A percentile compares a stretch with the other conserved stretches of the same genome.
These are phyloP conservation scores for Saccharomyces hybrid DNA, from an alignment of 1,139 yeast species.

Conservation along the genomic window DNA sequence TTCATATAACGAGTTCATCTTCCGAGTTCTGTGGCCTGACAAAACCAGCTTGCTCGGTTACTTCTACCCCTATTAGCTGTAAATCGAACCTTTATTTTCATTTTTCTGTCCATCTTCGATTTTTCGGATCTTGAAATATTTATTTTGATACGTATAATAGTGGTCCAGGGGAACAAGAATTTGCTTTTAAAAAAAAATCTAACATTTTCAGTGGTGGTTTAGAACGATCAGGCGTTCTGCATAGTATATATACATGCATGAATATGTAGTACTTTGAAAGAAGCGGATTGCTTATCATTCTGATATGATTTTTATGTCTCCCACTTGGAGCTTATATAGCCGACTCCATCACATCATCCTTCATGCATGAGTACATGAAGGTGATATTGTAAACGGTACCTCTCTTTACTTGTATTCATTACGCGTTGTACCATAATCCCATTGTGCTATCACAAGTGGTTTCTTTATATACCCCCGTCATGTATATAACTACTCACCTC, in stretches of 20 bases:
- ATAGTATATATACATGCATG: background rate
- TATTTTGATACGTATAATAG: background rate
- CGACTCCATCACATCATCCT: no score
- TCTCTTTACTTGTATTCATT: no score
- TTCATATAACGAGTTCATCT: conserved; percentile 41
- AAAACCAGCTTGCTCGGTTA: background rate
- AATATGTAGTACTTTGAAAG: background rate
- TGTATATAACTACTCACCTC: no score
- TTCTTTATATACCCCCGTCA: no score
- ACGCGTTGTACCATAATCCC: no score
- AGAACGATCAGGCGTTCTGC: background rate
- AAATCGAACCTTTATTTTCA: background rate
- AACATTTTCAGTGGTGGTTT: background rate
- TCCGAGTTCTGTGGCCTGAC: background rate
- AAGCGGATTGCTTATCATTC: background rate
- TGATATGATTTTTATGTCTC: no score
- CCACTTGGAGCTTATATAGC: no score
- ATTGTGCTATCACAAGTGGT: no score
- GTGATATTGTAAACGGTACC: no score
- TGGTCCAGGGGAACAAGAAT: background rate
- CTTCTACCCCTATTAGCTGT: background rate
- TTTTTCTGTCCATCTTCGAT: background rate
- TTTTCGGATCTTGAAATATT: background rate
- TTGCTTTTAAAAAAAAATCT: background rate
- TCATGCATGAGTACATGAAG: no score